phyloP scores from a whole-genome alignment of 257 asterid species.

The Solanum habrochaites region DNA sequence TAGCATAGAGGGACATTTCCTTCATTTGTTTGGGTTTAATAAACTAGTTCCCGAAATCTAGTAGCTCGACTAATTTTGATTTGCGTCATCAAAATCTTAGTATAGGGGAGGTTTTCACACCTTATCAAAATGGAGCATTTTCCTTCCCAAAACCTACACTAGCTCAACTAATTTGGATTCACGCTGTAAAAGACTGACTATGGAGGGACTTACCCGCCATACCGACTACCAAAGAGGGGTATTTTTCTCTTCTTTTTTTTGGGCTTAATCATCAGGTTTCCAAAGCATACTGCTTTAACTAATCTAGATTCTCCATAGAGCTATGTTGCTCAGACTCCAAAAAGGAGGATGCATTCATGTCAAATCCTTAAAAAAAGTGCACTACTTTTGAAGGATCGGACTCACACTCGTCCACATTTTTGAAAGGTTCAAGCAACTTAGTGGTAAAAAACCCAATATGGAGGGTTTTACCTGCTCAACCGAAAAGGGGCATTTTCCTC shows the following conservation, averaged over 20 bases:
- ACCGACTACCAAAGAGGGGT: not conserved
- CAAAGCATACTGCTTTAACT: not conserved
- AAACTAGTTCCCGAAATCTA: not conserved
- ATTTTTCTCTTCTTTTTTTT: not conserved
- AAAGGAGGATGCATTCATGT: no score
- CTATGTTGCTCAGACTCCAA: no score
- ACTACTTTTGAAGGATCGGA: no score
- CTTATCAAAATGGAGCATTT: not conserved
- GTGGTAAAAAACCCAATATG: not conserved
- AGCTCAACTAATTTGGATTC: no score
- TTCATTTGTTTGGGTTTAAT: not conserved
- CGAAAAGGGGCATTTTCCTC: not conserved
- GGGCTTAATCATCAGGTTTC: not conserved
- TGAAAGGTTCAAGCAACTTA: not conserved
- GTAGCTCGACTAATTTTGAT: not conserved
- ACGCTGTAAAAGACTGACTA: no score
- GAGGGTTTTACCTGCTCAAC: not conserved
- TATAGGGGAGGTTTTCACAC: not conserved
- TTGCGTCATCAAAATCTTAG: fast-evolving
- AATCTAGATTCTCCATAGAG: not conserved
- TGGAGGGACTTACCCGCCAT: no score
- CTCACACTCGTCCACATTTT: no score
- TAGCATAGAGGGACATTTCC: not conserved
- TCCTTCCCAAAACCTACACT: not conserved
- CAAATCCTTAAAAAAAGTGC: no score